These are phyloP conservation scores for Boeremia lycopersici DNA, from an alignment of 2,329 filamentous ascomycete genomes.

Conservation along the genomic window DNA sequence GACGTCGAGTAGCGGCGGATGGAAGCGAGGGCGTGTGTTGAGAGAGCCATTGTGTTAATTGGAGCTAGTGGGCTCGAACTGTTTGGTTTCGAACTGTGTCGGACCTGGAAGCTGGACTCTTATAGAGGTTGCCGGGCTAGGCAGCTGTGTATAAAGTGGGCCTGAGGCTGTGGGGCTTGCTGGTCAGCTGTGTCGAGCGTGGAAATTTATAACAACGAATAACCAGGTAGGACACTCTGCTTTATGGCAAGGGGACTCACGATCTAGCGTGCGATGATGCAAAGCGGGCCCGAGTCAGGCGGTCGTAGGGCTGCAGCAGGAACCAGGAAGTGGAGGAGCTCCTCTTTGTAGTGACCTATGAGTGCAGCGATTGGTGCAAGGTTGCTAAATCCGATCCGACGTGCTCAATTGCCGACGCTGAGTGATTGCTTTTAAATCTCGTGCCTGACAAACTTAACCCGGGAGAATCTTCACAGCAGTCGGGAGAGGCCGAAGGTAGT, in stretches of 20 bases:
- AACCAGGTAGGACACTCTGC: neutral
- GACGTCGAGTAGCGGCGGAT: conserved; percentile 46
- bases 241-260: conserved; percentile 11
- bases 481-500: conserved; percentile 1
- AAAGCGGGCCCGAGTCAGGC: conserved; percentile 6
- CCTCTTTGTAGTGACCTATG: neutral
- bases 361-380: neutral
- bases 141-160: neutral
- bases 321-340: conserved; percentile 2
- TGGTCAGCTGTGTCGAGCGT: conserved; percentile 1
- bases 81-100: too few species aligned
- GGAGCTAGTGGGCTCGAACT: too few species aligned
- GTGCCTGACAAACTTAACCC: neutral
- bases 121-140: neutral
- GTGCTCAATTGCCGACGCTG: neutral
- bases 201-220: neutral
- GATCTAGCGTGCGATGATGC: conserved; percentile 7
- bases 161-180: neutral
- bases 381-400: neutral
- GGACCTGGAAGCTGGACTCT: neutral
- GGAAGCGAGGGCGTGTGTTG: conserved; percentile 39
- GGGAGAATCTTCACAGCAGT: conserved; percentile 1
- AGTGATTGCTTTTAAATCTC: neutral
- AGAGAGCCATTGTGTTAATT: conserved; percentile 32
- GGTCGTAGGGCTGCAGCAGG: conserved; percentile 5